Conservation (phyloP, 176 grass and related monocot genomes). For the Pontederia paniculata region DNA sequence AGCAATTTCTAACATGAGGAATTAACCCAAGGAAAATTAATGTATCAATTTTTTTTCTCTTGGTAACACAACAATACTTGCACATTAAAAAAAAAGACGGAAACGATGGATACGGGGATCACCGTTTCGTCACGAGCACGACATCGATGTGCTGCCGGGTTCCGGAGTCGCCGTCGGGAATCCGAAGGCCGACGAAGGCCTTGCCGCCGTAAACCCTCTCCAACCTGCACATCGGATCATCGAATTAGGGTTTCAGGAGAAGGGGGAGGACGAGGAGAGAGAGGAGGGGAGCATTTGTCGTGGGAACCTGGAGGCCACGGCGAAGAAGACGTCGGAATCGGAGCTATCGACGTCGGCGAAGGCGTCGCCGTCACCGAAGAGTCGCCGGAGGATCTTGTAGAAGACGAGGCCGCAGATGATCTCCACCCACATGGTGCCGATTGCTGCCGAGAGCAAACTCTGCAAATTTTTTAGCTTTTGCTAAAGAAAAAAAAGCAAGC, state of each 20-base stretch:
- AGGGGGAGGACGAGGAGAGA: background rate
- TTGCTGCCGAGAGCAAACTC: background rate
- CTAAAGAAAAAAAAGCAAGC: too few relatives aligned
- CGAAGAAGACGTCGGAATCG: conserved; percentile 59
- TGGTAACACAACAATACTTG: background rate
- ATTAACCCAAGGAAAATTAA: too few relatives aligned
- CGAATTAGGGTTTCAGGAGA: background rate
- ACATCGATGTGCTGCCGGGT: conserved; percentile 67
- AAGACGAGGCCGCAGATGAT: conserved; percentile 70
- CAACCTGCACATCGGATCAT: conserved; percentile 32
- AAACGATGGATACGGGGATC: background rate
- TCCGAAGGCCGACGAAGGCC: conserved; percentile 84
- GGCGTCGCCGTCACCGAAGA: conserved; percentile 32
- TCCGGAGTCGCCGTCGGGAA: conserved; percentile 75
- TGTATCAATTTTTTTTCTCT: too few relatives aligned
- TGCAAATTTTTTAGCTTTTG: too few relatives aligned
- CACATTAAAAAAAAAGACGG: background rate
- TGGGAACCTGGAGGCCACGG: conserved; percentile 48
- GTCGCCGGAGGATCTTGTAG: conserved; percentile 52
- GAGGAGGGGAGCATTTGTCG: too few relatives aligned
- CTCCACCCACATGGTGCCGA: conserved; percentile 66
- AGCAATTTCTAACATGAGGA: too few relatives aligned
- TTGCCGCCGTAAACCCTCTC: conserved; percentile 75
- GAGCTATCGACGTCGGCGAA: conserved; percentile 62
- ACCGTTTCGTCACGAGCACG: conserved; percentile 71